Percentiles rank a stretch among this genome's conserved stretches.
phyloP scores from a whole-genome alignment of 768 basidiomycete species.

The Leccinum subtestaceum region DNA sequence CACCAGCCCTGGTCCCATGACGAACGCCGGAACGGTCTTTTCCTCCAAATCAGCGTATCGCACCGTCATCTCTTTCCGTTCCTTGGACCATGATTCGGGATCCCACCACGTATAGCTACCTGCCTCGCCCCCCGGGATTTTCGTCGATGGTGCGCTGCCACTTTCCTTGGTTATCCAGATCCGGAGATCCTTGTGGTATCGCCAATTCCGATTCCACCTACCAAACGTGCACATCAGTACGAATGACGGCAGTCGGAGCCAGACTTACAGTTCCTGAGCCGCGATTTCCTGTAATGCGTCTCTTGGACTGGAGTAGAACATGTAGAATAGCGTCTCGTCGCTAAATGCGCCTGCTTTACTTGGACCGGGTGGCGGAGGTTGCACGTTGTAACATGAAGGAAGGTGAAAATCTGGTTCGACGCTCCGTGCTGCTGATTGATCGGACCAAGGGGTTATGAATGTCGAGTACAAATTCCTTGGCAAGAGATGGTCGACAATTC shows the following conservation, averaged over 20 bases:
- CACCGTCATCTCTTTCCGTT: conserved; percentile 75
- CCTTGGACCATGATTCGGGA: conserved; percentile 73
- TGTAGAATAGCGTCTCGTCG: conserved; percentile 96
- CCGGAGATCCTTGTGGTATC: conserved; percentile 91
- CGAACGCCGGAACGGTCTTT: conserved; percentile 63
- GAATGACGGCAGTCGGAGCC: background rate
- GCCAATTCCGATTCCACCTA: conserved; percentile 93
- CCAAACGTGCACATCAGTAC: background rate
- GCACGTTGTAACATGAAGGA: conserved; percentile 90
- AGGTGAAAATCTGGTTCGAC: conserved; percentile 93
- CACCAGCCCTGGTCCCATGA: conserved; percentile 46
- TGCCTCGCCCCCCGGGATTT: conserved; percentile 78
- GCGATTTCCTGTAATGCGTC: conserved; percentile 94
- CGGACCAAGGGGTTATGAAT: conserved; percentile 96
- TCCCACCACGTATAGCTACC: conserved; percentile 93
- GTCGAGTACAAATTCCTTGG: conserved; percentile 78
- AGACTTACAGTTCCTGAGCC: conserved; percentile 87
- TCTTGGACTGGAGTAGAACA: conserved; percentile 93
- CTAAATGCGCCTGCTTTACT: conserved; percentile 80
- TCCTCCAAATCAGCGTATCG: conserved; percentile 74
- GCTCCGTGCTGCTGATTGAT: conserved; percentile 77
- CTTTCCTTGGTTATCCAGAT: conserved; percentile 84
- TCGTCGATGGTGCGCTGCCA: conserved; percentile 70
- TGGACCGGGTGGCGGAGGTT: conserved; percentile 80
- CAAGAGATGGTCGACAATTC: conserved; percentile 22